These are phyloP conservation scores for Hawksworthiomyces lignivorus DNA, from an alignment of 2,329 filamentous ascomycete species.

Conservation along the genomic window DNA sequence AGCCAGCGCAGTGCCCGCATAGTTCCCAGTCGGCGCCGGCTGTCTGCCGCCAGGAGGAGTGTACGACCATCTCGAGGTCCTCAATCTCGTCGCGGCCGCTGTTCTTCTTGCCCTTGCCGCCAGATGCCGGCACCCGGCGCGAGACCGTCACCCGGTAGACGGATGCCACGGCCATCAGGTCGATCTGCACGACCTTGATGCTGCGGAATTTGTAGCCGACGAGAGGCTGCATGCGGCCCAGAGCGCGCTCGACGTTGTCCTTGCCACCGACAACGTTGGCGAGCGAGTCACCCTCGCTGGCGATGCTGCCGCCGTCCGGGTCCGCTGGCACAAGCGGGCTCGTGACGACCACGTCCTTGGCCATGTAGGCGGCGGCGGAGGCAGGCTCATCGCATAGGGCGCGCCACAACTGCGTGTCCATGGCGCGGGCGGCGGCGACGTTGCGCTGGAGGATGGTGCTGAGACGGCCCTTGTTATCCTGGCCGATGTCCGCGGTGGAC, in stretches of 20 bases:
- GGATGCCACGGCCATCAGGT: constrained; percentile 28
- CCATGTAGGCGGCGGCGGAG: constrained; percentile 28
- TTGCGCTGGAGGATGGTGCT: constrained; percentile 32
- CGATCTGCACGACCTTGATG: constrained; percentile 29
- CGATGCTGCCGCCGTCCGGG: not conserved
- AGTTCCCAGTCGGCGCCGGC: constrained; percentile 29
- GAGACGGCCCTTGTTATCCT: constrained; percentile 23
- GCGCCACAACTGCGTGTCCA: constrained; percentile 31
- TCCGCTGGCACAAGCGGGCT: constrained; percentile 25
- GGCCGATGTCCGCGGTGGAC: constrained; percentile 10
- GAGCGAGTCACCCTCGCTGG: not conserved
- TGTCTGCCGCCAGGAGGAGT: constrained; percentile 27
- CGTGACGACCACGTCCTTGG: constrained; percentile 30
- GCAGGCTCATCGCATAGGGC: constrained; percentile 29
- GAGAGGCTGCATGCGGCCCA: constrained; percentile 21
- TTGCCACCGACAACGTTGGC: constrained; percentile 19
- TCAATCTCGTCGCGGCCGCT: constrained; percentile 15
- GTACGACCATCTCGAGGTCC: constrained; percentile 18
- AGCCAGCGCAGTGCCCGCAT: constrained; percentile 10
- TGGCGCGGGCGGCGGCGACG: constrained; percentile 27
- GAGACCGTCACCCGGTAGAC: constrained; percentile 25
- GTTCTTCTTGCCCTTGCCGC: not conserved
- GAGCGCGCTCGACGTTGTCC: constrained; percentile 22
- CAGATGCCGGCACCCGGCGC: constrained; percentile 1
- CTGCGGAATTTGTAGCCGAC: constrained; percentile 26